Evolutionary conservation across 169 alveolate genomes (phyloP).

Genomic region (Ichthyophthirius multifiliis): DNA sequence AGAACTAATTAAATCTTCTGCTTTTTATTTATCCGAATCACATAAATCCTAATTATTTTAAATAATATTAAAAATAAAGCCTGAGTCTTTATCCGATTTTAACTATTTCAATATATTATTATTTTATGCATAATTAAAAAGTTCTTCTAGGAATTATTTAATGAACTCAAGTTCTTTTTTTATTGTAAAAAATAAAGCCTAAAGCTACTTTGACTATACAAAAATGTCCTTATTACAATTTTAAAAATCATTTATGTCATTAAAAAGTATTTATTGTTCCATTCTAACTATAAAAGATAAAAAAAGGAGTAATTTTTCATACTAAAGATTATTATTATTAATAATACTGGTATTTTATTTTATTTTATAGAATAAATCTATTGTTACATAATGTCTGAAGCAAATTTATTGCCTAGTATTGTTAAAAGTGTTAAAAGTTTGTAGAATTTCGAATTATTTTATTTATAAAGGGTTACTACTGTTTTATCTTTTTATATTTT

Average conservation of each 20-base stretch:
- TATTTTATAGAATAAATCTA: background rate
- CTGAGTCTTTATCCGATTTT: background rate
- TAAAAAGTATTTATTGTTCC: background rate
- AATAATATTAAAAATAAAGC: background rate
- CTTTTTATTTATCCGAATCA: background rate
- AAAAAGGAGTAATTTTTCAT: background rate
- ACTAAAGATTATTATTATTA: background rate
- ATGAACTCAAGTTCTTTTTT: background rate
- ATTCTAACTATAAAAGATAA: background rate
- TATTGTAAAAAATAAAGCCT: background rate
- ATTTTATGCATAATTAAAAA: background rate
- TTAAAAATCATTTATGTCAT: background rate
- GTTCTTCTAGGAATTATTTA: background rate
- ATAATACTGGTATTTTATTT: background rate
- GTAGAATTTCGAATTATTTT: background rate
- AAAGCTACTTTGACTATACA: background rate
- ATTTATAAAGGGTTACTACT: background rate
- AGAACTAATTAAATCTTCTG: background rate
- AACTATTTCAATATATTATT: background rate
- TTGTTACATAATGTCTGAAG: slow-evolving; percentile 3
- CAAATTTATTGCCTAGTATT: background rate
- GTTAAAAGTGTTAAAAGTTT: background rate
- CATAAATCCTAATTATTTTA: background rate
- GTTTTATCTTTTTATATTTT: background rate
- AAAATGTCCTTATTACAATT: background rate